phyloP scores from a whole-genome alignment of 257 asterid genomes.

The Lithospermum erythrorhizon region DNA sequence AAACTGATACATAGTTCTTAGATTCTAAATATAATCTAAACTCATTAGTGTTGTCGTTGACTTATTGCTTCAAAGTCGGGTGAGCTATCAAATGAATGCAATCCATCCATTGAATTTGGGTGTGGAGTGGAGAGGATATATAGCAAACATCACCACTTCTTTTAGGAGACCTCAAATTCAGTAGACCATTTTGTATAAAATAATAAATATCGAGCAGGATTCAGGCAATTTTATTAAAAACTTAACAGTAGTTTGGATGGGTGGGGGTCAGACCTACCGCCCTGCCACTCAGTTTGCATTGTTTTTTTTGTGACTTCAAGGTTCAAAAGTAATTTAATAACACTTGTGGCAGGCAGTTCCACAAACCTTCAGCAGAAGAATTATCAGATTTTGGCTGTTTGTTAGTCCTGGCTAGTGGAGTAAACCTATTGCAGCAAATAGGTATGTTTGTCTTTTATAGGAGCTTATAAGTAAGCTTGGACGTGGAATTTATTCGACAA shows the following conservation, averaged over 20 bases:
- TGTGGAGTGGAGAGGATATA: no score
- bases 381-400: constrained; percentile 88
- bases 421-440: constrained; percentile 77
- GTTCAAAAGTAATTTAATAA: constrained; percentile 46
- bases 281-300: no score
- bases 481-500: constrained; percentile 1
- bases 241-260: no score
- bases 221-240: no score
- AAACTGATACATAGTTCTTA: not conserved
- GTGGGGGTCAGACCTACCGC: no score
- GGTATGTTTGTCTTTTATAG: constrained; percentile 25
- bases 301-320: constrained; percentile 11
- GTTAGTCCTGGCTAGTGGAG: constrained; percentile 59
- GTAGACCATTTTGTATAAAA: no score
- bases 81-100: not conserved
- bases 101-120: no score
- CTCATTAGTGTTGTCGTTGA: not conserved
- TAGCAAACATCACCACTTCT: no score
- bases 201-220: no score
- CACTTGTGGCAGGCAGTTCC: constrained; percentile 95
- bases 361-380: constrained; percentile 79
- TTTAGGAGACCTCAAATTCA: no score
- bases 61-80: not conserved
- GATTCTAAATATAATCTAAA: not conserved
- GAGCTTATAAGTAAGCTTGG: no score